Evolutionary conservation across 805 yeast species (phyloP).

Genomic region (Myxozyma melibiosi): DNA sequence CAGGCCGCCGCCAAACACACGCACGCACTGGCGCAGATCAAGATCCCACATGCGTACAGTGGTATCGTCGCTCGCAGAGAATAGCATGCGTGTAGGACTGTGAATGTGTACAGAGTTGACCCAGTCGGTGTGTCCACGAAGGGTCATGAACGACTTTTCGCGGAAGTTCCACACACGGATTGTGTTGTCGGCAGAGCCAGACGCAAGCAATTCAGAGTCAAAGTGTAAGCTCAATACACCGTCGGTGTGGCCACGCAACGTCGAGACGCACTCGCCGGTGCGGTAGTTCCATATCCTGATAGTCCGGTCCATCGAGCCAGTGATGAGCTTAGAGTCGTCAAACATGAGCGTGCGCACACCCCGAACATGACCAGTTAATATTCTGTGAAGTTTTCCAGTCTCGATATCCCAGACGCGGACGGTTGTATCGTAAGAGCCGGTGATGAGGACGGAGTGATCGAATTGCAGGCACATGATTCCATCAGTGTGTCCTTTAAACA

Average conservation of each 20-base stretch:
- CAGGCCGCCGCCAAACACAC: conserved; percentile 60
- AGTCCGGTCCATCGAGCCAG: conserved; percentile 89
- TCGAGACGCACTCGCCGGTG: conserved; percentile 91
- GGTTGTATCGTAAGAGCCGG: conserved; percentile 90
- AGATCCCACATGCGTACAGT: conserved; percentile 96
- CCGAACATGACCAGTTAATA: conserved; percentile 84
- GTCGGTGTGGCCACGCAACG: conserved; percentile 90
- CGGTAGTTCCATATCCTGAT: conserved; percentile 95
- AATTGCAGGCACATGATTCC: conserved; percentile 89
- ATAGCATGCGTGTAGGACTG: conserved; percentile 72
- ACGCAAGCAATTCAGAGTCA: conserved; percentile 76
- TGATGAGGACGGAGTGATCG: conserved; percentile 74
- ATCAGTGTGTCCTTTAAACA: conserved; percentile 78
- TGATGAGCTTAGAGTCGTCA: conserved; percentile 84
- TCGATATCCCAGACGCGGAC: conserved; percentile 91
- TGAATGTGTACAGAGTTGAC: conserved; percentile 90
- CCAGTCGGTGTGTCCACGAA: conserved; percentile 91
- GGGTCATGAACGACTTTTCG: conserved; percentile 85
- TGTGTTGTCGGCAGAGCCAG: conserved; percentile 91
- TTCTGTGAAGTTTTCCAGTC: conserved; percentile 72
- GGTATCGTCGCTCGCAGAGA: conserved; percentile 88
- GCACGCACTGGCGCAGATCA: conserved; percentile 72
- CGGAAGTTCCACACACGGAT: conserved; percentile 97
- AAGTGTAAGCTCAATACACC: conserved; percentile 85
- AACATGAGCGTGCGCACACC: conserved; percentile 85